phyloP scores from a whole-genome alignment of 2,329 filamentous ascomycete species.

The Pyrenophora seminiperda region DNA sequence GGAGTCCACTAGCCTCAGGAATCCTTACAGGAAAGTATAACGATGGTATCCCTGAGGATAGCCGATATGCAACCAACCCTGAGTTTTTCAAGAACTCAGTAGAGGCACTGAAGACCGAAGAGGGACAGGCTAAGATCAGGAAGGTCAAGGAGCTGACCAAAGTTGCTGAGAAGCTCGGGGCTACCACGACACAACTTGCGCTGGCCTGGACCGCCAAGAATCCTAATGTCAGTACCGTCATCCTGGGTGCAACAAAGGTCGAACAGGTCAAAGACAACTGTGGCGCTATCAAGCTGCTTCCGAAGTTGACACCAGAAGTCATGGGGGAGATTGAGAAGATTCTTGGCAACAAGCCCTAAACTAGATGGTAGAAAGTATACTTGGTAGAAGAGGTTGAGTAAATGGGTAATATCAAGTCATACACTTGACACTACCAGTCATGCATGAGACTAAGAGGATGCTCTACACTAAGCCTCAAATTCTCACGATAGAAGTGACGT shows the following conservation, averaged over 20 bases:
- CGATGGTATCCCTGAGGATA: conserved; percentile 65
- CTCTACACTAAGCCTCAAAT: no score
- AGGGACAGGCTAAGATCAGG: conserved; percentile 60
- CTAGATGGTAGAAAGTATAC: no score
- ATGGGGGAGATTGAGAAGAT: conserved; percentile 50
- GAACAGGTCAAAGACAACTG: conserved; percentile 57
- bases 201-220: conserved; percentile 66
- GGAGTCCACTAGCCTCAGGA: conserved; percentile 61
- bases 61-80: conserved; percentile 64
- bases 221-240: conserved; percentile 62
- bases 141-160: conserved; percentile 62
- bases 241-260: conserved; percentile 59
- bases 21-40: conserved; percentile 69
- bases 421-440: background rate
- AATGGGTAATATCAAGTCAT: background rate
- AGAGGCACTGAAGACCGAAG: conserved; percentile 55
- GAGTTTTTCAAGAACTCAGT: conserved; percentile 63
- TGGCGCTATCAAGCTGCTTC: conserved; percentile 52
- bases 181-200: conserved; percentile 58
- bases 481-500: background rate
- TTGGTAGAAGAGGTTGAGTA: background rate
- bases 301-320: conserved; percentile 48
- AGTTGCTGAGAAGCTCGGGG: conserved; percentile 57
- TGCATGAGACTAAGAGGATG: no score
- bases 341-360: conserved; percentile 48